Base-by-base conservation (phyloP, 495 filamentous ascomycete species). In the Massariosphaeria phaeospora region DNA sequence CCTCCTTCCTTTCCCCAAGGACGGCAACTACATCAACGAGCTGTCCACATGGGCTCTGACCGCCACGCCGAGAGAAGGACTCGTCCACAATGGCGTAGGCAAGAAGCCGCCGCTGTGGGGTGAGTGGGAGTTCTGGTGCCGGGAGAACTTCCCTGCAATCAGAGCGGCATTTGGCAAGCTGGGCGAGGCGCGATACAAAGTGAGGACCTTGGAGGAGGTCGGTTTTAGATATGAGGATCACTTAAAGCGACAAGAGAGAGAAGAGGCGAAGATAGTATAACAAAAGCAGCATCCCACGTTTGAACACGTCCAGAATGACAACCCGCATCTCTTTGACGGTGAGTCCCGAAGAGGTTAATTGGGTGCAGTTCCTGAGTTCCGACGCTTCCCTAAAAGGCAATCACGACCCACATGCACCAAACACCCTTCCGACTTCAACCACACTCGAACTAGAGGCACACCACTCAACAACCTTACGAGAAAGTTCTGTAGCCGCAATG, bases 21-120 rank as follows among this genome's bases (percentile, higher is more conserved):
- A 96, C 67, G 84, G 79, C 0, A 75, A 84, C 9, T 94, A 94
- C 52, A 79, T 95, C 64, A 90, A 95, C 61, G 68, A 74, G 46
- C 48, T 91, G 8, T 73, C 84, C 52, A 75, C 79, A 13, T 85
- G 84, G 82, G 75, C 83, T 0, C 30, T 61, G 6, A 56, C 60
- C 36, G 82, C 84, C 15, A 40, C 60, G 12, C 33, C 55, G 25
- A 72, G 65, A 21, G 61, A 62, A 21, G 75, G 67, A 4, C 63
- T 81, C 13, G 68, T 66, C 18, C 73, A 76, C 40, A 67, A 73
- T 17, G 76, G 59, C 0, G 67, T 67, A 47, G 82, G 84, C 9
- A 90, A 89, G 65, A 66, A 70, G 48, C 80, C 83, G 18, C 79
- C 81, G 29, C 70, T 65, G 24, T 95, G 89, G 89, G 77, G 76